Base-by-base conservation (phyloP, 306 rosid genomes). In the Acacia melanoxylon region DNA sequence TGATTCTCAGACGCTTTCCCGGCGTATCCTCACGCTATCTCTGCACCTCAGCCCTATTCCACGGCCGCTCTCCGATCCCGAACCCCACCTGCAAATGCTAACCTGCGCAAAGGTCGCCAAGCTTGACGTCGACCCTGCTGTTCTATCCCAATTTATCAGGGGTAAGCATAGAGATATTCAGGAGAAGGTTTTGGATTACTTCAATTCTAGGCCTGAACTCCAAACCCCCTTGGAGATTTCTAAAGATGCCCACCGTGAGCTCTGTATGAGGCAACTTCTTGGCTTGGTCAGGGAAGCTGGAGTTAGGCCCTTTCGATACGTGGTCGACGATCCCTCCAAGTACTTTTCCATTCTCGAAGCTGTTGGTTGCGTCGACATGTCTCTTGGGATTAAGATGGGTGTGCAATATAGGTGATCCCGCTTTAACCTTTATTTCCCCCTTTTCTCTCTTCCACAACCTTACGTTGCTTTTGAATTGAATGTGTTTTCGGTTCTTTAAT, bases 321-420 rank as follows among this genome's bases (percentile, higher is more conserved):
- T 95, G 0, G 14, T 35, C 14, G 78, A 92, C 7, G 98, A 95
- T 11, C 99, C 99, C 29, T 76, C 87, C 0, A 86, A 86, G 88
- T 93, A 93, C 29, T 93, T 95, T 20, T 93, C 99, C 13, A 78
- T 95, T 14, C 29, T 86, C 75, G 98, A 95, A 82, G 97, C 99
- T 19, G 97, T 87, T 70, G 99, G 99, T 0, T 35, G 93, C 61
- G 83, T 95, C 45, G 99, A 95, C 77, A 89, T 95, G 90, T 95
- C 99, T 2, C 94, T 95, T 1, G 99, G 86, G 52, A 95, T 95
- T 77, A 95, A 95, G 83, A 86, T 89, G 93, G 99, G 99, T 11
- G 99, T 95, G 42, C 99, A 95, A 72, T 95, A 81, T 78, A 95
- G 99, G 99, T 95, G 77, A 76, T 44, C 59, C 8, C 31, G 37